Percentiles rank a stretch among this genome's conserved stretches.
Evolutionary conservation across 2,329 filamentous ascomycete genomes (phyloP).

Genomic region (Colletotrichum tropicicola): DNA sequence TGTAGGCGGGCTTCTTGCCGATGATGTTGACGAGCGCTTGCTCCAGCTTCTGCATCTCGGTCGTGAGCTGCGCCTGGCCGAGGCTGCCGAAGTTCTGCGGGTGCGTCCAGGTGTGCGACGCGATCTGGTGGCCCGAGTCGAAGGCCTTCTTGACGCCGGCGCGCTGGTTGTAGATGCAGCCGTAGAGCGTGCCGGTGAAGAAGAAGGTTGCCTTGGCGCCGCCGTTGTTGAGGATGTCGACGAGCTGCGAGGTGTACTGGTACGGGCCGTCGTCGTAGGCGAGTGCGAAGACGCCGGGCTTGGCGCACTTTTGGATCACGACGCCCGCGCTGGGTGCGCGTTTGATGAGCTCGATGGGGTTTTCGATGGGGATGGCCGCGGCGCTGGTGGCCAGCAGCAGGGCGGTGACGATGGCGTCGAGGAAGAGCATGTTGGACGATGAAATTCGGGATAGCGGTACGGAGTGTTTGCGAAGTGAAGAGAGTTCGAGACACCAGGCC

Average conservation of each 20-base stretch:
- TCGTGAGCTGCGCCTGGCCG: slow-evolving; percentile 46
- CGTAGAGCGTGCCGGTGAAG: slow-evolving; percentile 59
- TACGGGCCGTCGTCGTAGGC: slow-evolving; percentile 64
- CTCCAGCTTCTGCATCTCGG: slow-evolving; percentile 60
- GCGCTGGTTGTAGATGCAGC: slow-evolving; percentile 59
- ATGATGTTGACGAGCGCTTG: slow-evolving; percentile 60
- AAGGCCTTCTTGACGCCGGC: slow-evolving; percentile 63
- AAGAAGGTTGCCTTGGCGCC: slow-evolving; percentile 64
- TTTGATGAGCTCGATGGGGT: slow-evolving; percentile 50
- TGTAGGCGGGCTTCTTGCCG: slow-evolving; percentile 56
- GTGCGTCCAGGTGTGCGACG: slow-evolving; percentile 64
- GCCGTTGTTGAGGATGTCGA: slow-evolving; percentile 59
- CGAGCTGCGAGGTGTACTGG: slow-evolving; percentile 54
- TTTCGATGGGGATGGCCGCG: slow-evolving; percentile 40
- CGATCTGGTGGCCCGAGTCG: slow-evolving; percentile 60
- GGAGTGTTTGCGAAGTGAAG: background rate
- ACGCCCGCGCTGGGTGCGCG: slow-evolving; percentile 50
- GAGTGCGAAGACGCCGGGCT: slow-evolving; percentile 56
- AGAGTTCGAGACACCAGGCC: background rate
- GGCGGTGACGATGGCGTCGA: slow-evolving; percentile 34
- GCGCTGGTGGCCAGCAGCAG: slow-evolving; percentile 39
- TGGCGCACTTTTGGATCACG: slow-evolving; percentile 54
- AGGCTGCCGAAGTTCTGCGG: slow-evolving; percentile 50
- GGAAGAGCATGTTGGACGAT: slow-evolving; percentile 39
- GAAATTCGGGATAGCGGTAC: slow-evolving; percentile 6